These are phyloP conservation scores for Auricularia heimuer DNA, from an alignment of 768 basidiomycete species.

Conservation along the genomic window DNA sequence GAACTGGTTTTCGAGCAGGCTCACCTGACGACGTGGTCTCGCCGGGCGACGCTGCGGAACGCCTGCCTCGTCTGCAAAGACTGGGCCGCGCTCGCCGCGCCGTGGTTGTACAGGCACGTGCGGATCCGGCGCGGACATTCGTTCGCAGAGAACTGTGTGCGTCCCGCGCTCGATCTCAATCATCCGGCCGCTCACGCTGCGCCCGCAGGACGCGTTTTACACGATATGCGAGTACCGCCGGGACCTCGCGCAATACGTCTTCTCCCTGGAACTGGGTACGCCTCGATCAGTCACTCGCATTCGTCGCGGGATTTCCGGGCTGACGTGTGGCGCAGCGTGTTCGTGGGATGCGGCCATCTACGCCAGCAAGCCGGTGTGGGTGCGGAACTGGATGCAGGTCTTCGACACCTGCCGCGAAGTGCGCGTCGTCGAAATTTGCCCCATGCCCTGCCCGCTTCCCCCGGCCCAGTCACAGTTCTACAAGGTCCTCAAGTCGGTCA, in stretches of 20 bases:
- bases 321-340: background rate
- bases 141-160: background rate
- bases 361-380: background rate
- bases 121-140: background rate
- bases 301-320: background rate
- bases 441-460: background rate
- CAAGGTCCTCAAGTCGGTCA: background rate
- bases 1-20: background rate
- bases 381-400: background rate
- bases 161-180: background rate
- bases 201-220: background rate
- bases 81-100: background rate
- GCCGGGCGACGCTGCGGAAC: background rate
- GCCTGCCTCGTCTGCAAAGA: background rate
- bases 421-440: background rate
- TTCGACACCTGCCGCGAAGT: background rate
- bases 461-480: background rate
- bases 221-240: background rate
- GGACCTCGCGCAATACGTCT: background rate
- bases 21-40: background rate
- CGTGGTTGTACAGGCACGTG: background rate
- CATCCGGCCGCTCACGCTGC: background rate
- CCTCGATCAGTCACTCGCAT: background rate
- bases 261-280: background rate
- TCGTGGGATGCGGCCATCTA: background rate